Evolutionary conservation across 2,329 filamentous ascomycete species (phyloP), one percentile per base, ranked within the genome.

Genomic region (Stagonosporopsis vannaccii): DNA sequence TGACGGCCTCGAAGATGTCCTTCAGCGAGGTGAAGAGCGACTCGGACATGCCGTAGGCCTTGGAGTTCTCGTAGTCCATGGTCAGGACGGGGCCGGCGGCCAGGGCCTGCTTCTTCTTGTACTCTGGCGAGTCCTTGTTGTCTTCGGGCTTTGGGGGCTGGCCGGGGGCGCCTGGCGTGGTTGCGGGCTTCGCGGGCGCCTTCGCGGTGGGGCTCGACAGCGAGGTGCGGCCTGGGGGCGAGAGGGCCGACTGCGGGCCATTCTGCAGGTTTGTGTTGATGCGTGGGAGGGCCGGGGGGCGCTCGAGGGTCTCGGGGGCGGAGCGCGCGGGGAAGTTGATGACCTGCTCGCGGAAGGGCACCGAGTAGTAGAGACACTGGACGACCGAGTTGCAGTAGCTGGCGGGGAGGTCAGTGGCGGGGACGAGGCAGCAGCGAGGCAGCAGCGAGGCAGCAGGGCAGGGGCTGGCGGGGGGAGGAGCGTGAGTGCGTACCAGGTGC

Each of bases 331-430:
- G 94, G 71, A 96, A 99, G 72, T 90, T 93, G 77, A 99, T 87
- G 65, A 99, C 92, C 71, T 94, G 87, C 80, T 97, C 90, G 78
- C 95, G 91, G 77, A 99, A 99, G 28, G 91, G 87, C 40, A 92
- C 89, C 19, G 94, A 97, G 80, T 96, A 97, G 80, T 96, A 99
- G 55, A 99, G 87, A 69, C 92, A 96, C 80, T 99, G 95, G 56
- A 99, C 86, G 70, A 99, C 97, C 13, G 95, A 99, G 78, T 99
- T 99, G 81, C 92, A 97, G 79, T 99, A 99, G 76, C 94, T 98
- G 77, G 56, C 5, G 45, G 8, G 35, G 28, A 61, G 32, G 65
- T 66, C 26, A 51, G 25, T 9, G 25, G 23, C 39, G 13, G 36
- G 52, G 53, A 48, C 52, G 48, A 41, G 43, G 36, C 53, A 58